These are phyloP conservation scores for Polyporus arcularius DNA, from an alignment of 768 basidiomycete species.

Conservation along the genomic window DNA sequence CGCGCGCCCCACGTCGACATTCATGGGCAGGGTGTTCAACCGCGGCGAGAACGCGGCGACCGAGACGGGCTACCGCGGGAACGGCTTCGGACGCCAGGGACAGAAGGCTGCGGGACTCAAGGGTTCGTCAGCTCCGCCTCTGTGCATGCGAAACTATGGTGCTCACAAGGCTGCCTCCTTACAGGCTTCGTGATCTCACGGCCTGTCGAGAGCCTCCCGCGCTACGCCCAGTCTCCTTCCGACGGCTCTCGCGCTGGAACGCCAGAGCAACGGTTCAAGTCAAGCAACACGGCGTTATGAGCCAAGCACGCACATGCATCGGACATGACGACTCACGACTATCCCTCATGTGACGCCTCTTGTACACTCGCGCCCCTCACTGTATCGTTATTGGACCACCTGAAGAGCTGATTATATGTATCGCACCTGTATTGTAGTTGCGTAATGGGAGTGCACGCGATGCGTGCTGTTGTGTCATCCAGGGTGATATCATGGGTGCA, in stretches of 20 bases:
- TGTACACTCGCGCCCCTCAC: constrained; percentile 3
- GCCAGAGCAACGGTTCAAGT: constrained; percentile 33
- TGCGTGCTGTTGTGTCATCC: background rate
- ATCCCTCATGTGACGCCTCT: background rate
- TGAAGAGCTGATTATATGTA: constrained; percentile 20
- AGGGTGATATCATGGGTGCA: background rate
- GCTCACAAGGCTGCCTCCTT: constrained; percentile 1
- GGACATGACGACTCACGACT: constrained; percentile 14
- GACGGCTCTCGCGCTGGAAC: constrained; percentile 28
- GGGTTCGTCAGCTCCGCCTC: constrained; percentile 41
- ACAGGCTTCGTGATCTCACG: constrained; percentile 58
- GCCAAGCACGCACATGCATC: constrained; percentile 3
- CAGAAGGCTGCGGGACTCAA: constrained; percentile 74
- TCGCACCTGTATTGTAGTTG: constrained; percentile 6
- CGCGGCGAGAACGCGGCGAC: constrained; percentile 17
- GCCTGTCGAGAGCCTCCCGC: constrained; percentile 59
- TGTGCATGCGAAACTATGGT: too few relatives aligned
- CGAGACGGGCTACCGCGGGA: constrained; percentile 36
- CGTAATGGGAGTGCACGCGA: constrained; percentile 1
- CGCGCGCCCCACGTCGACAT: constrained; percentile 23
- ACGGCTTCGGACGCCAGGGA: constrained; percentile 81
- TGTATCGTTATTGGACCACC: constrained; percentile 23
- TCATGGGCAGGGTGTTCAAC: constrained; percentile 29
- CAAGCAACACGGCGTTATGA: constrained; percentile 33
- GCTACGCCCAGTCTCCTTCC: constrained; percentile 42